phyloP scores from a whole-genome alignment of 345 rosid species.

The Capsella bursapastoris region DNA sequence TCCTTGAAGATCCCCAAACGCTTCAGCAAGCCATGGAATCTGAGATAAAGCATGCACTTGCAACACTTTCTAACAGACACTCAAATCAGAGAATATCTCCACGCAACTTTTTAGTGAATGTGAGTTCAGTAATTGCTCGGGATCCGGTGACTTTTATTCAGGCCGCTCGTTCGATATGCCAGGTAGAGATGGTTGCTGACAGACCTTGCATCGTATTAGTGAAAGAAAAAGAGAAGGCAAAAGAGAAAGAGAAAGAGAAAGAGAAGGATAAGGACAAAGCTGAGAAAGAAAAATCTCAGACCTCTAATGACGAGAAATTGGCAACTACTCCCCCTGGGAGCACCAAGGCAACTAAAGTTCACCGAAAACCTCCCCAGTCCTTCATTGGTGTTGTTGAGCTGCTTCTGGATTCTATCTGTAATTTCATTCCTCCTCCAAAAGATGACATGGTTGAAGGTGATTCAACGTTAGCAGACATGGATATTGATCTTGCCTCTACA shows the following conservation, averaged over 20 bases:
- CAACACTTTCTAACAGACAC: conserved; percentile 82
- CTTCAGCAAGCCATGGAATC: conserved; percentile 98
- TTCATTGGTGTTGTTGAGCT: conserved; percentile 83
- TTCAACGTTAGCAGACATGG: conserved; percentile 73
- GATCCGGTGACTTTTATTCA: conserved; percentile 84
- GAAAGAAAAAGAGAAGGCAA: conserved; percentile 89
- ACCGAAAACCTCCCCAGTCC: conserved; percentile 81
- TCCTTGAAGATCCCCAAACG: conserved; percentile 96
- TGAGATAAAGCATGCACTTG: conserved; percentile 84
- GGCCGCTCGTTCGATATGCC: conserved; percentile 84
- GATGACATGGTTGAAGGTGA: conserved; percentile 57
- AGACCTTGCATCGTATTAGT: conserved; percentile 82
- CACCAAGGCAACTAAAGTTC: conserved; percentile 70
- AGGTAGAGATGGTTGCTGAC: conserved; percentile 95
- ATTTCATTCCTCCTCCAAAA: conserved; percentile 68
- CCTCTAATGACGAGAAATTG: conserved; percentile 65
- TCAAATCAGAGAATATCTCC: conserved; percentile 80
- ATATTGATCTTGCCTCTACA: conserved; percentile 76
- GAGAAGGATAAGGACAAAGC: conserved; percentile 74
- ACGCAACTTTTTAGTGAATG: conserved; percentile 70
- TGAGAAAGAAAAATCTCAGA: conserved; percentile 65
- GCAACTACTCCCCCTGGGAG: conserved; percentile 54
- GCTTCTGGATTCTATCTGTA: conserved; percentile 70
- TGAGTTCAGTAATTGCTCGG: conserved; percentile 80
- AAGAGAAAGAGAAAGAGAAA: conserved; percentile 45